A percentile compares a stretch with the other conserved stretches of the same genome.
phyloP scores from a whole-genome alignment of 495 filamentous ascomycete species.

The Penicillium cosmopolitanum region DNA sequence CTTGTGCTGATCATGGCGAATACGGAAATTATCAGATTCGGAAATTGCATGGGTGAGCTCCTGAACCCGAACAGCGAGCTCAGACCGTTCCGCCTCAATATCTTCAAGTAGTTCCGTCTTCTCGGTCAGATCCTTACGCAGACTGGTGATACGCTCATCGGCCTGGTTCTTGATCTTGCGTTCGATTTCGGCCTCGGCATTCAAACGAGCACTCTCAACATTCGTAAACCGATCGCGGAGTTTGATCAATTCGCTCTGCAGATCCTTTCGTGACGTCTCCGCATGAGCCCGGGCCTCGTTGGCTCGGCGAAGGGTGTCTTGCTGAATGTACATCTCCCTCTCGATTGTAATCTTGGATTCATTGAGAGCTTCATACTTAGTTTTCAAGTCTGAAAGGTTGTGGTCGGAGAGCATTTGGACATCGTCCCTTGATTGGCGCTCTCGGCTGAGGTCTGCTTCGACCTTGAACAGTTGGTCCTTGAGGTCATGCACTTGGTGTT shows the following conservation, averaged over 20 bases:
- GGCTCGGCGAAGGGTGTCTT: conserved; percentile 87
- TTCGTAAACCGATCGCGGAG: conserved; percentile 81
- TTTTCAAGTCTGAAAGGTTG: conserved; percentile 76
- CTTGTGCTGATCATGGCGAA: conserved; percentile 89
- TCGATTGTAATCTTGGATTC: conserved; percentile 97
- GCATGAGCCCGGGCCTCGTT: conserved; percentile 76
- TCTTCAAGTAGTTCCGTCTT: conserved; percentile 71
- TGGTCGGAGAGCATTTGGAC: conserved; percentile 90
- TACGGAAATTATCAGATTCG: conserved; percentile 84
- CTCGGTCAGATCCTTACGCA: conserved; percentile 77
- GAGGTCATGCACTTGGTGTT: conserved; percentile 84
- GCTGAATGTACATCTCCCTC: conserved; percentile 97
- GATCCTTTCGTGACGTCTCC: conserved; percentile 86
- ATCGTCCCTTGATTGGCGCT: conserved; percentile 94
- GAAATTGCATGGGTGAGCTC: conserved; percentile 80
- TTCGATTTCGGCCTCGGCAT: conserved; percentile 81
- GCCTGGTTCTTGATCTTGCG: conserved; percentile 73
- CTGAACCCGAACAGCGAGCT: conserved; percentile 75
- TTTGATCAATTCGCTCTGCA: conserved; percentile 80
- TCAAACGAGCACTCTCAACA: conserved; percentile 80
- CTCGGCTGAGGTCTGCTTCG: conserved; percentile 86
- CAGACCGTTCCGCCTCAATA: conserved; percentile 73
- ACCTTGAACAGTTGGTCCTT: conserved; percentile 82
- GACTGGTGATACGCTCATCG: conserved; percentile 76
- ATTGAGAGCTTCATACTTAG: conserved; percentile 86